Conservation (phyloP, 805 yeast genomes). For the Yamadazyma endophytica region DNA sequence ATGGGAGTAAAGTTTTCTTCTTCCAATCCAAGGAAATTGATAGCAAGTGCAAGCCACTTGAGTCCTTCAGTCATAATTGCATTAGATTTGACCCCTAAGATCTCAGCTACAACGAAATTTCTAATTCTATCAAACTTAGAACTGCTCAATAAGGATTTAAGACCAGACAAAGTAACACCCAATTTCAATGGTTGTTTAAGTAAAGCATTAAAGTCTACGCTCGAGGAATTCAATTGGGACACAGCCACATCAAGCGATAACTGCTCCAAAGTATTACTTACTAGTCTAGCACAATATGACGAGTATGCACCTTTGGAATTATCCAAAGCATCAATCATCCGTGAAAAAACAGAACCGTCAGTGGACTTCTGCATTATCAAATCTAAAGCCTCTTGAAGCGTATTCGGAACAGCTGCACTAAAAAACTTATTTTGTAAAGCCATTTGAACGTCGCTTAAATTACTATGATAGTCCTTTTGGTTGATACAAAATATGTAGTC, state of each 20-base stretch:
- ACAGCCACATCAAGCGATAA: conserved; percentile 13
- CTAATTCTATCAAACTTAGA: conserved; percentile 48
- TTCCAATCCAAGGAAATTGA: conserved; percentile 34
- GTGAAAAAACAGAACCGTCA: too few relatives aligned
- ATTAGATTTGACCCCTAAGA: conserved; percentile 47
- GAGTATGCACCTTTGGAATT: conserved; percentile 7
- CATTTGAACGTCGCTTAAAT: too few relatives aligned
- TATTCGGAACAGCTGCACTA: too few relatives aligned
- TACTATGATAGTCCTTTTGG: too few relatives aligned
- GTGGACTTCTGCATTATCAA: too few relatives aligned
- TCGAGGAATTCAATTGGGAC: conserved; percentile 19
- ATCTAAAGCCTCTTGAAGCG: too few relatives aligned
- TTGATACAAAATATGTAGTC: conserved; percentile 5
- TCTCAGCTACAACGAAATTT: conserved; percentile 60
- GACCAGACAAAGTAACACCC: conserved; percentile 25
- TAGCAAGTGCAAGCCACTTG: conserved; percentile 44
- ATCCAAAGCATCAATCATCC: too few relatives aligned
- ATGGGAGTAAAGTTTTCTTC: conserved; percentile 33
- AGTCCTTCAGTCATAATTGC: conserved; percentile 44
- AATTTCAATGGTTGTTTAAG: conserved; percentile 27
- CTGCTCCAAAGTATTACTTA: conserved; percentile 11
- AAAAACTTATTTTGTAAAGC: too few relatives aligned
- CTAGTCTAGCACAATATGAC: conserved; percentile 17
- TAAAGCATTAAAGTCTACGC: conserved; percentile 25
- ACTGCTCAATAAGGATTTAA: conserved; percentile 32